Conservation (phyloP, 2,329 filamentous ascomycete species). For the Westerdykella ornata region DNA sequence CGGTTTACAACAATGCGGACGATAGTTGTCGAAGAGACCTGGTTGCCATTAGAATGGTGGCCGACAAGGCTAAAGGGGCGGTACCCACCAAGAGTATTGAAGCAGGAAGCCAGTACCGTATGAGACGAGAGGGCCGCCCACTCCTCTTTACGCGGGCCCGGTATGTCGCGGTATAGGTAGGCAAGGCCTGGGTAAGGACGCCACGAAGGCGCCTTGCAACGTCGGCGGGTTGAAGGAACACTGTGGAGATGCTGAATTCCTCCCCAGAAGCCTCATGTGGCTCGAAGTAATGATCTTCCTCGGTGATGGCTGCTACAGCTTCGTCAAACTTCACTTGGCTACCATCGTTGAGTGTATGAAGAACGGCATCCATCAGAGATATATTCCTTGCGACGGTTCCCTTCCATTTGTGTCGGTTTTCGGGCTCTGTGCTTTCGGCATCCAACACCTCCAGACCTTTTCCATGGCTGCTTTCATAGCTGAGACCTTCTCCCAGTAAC, state of each 20-base stretch:
- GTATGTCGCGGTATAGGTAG: slow-evolving; percentile 57
- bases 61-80: not conserved
- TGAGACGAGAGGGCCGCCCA: slow-evolving; percentile 65
- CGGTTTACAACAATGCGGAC: slow-evolving; percentile 69
- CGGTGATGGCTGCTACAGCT: slow-evolving; percentile 51
- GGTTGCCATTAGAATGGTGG: slow-evolving; percentile 2
- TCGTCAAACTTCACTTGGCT: slow-evolving; percentile 54
- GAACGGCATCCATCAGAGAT: slow-evolving; percentile 76
- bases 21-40: slow-evolving; percentile 72
- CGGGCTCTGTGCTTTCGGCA: slow-evolving; percentile 22
- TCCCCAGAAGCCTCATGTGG: slow-evolving; percentile 35
- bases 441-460: slow-evolving; percentile 42
- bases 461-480: slow-evolving; percentile 53
- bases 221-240: slow-evolving; percentile 41
- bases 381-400: slow-evolving; percentile 73
- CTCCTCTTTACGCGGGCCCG: slow-evolving; percentile 53
- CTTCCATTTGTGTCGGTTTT: slow-evolving; percentile 56
- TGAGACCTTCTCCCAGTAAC: slow-evolving; percentile 77
- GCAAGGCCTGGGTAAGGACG: slow-evolving; percentile 63
- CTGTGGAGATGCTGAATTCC: slow-evolving; percentile 22
- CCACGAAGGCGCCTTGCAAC: slow-evolving; percentile 61
- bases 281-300: slow-evolving; percentile 43
- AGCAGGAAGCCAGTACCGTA: slow-evolving; percentile 85
- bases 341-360: slow-evolving; percentile 61
- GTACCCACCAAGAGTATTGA: slow-evolving; percentile 55